phyloP scores from a whole-genome alignment of 257 asterid species.

The Primulina eburnea region DNA sequence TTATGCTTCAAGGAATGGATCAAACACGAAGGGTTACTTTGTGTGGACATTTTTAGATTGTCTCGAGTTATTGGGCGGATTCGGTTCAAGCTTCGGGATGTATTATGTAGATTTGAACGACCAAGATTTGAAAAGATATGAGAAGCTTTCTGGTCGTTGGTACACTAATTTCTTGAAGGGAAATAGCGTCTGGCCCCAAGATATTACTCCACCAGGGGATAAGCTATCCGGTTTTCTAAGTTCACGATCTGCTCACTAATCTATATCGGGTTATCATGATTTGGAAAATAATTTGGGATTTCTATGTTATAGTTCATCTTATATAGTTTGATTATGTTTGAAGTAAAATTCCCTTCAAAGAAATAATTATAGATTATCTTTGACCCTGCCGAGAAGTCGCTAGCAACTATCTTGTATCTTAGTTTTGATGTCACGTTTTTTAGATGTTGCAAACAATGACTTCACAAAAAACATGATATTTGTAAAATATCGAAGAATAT shows the following conservation, averaged over 20 bases:
- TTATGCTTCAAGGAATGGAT: slow-evolving; percentile 34
- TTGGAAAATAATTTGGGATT: too few species aligned
- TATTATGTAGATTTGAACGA: slow-evolving; percentile 37
- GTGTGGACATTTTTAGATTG: slow-evolving; percentile 44
- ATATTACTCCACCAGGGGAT: neutral
- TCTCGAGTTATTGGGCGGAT: slow-evolving; percentile 37
- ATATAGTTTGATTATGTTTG: too few species aligned
- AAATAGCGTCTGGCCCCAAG: neutral
- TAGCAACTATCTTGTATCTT: too few species aligned
- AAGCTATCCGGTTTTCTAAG: neutral
- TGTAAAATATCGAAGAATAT: too few species aligned
- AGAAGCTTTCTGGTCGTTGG: slow-evolving; percentile 33
- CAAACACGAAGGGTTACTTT: slow-evolving; percentile 40
- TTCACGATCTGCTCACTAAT: too few species aligned
- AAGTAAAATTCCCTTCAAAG: too few species aligned
- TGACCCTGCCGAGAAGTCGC: too few species aligned
- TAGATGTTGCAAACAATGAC: too few species aligned
- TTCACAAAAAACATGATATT: too few species aligned
- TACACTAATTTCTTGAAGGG: slow-evolving; percentile 32
- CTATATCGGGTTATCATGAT: too few species aligned
- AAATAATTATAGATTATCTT: too few species aligned
- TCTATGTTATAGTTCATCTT: neutral
- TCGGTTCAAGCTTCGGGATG: slow-evolving; percentile 24
- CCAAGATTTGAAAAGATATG: slow-evolving; percentile 27
- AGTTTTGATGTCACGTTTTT: too few species aligned